Evolutionary conservation across 2,329 filamentous ascomycete genomes (phyloP).

Genomic region (Arthrinium phaeospermum): DNA sequence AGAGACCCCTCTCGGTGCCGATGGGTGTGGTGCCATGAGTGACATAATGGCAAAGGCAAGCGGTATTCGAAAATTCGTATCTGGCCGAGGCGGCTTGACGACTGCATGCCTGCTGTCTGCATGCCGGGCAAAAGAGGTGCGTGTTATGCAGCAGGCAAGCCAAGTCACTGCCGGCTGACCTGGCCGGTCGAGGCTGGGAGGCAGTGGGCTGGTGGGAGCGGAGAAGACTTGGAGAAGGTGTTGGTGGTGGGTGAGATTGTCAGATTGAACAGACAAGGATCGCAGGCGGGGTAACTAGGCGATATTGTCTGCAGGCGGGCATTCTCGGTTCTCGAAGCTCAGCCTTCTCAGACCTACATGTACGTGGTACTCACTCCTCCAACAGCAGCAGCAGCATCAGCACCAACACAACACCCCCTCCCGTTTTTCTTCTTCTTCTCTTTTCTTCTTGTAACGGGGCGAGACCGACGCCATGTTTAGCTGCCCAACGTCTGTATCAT

Average conservation of each 20-base stretch:
- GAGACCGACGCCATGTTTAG: neutral
- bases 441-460: neutral
- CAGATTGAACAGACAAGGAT: neutral
- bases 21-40: neutral
- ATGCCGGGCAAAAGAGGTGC: neutral
- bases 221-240: neutral
- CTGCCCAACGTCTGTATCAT: no score
- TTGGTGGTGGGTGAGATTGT: conserved; percentile 6
- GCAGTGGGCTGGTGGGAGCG: neutral
- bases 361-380: neutral
- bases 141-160: neutral
- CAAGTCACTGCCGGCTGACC: neutral
- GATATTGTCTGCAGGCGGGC: neutral
- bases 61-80: neutral
- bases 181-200: conserved; percentile 5
- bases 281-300: neutral
- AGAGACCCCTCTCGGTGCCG: neutral
- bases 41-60: conserved; percentile 2
- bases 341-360: conserved; percentile 8
- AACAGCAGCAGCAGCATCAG: neutral
- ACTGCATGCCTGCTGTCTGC: neutral
- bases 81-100: neutral
- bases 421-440: neutral
- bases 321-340: conserved; percentile 7
- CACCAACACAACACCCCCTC: neutral